Percentiles rank a stretch among this genome's conserved stretches.
These are phyloP conservation scores for Dactylellina haptotyla DNA, from an alignment of 2,329 filamentous ascomycete species.

Conservation along the genomic window DNA sequence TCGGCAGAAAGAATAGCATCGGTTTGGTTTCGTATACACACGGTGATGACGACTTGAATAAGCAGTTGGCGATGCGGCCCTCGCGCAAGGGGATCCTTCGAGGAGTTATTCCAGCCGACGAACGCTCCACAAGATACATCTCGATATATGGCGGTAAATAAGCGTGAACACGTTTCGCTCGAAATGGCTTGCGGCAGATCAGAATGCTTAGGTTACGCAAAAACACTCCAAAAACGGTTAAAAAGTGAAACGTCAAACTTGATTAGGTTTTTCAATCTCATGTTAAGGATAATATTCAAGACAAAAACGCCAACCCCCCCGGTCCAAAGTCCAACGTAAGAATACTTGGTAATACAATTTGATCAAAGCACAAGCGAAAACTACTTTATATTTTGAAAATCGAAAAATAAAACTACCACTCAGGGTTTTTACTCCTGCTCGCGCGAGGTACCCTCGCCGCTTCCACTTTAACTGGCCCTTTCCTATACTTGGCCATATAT, in stretches of 20 bases:
- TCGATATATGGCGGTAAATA: not conserved
- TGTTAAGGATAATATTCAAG: slow-evolving; percentile 4
- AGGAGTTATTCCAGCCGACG: not conserved
- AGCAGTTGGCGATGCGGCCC: no score
- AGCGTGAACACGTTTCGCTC: not conserved
- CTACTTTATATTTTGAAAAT: not conserved
- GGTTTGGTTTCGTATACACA: no score
- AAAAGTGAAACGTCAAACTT: no score
- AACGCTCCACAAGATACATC: not conserved
- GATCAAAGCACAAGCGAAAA: not conserved
- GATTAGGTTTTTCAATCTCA: slow-evolving; percentile 20
- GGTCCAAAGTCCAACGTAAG: not conserved
- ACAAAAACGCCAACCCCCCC: not conserved
- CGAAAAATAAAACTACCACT: slow-evolving; percentile 26
- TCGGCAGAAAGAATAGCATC: no score
- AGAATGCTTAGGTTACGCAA: not conserved
- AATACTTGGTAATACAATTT: not conserved
- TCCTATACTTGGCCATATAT: slow-evolving; percentile 71
- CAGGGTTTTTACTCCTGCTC: slow-evolving; percentile 32
- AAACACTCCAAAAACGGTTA: not conserved
- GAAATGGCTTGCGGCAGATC: slow-evolving; percentile 8
- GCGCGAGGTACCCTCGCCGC: slow-evolving; percentile 63
- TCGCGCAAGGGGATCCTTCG: not conserved
- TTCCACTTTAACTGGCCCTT: slow-evolving; percentile 71
- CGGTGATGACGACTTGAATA: no score